Base-by-base conservation (phyloP, 768 basidiomycete genomes). In the Polyporus arcularius region DNA sequence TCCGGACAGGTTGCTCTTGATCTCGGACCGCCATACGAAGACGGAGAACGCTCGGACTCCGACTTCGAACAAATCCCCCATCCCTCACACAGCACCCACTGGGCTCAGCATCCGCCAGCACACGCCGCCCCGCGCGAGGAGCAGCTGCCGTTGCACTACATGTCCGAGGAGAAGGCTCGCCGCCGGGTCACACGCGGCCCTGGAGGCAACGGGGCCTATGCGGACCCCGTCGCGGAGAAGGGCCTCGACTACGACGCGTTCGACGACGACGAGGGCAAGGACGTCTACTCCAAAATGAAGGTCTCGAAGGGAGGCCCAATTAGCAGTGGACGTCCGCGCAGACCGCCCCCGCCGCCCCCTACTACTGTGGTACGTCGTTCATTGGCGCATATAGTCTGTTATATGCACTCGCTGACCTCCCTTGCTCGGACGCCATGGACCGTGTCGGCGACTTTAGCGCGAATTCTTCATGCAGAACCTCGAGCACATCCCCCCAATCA, bases 401-500 rank as follows among this genome's bases (percentile, higher is more conserved):
- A 26, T 26, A 26, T 26, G 21, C 46, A 26, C 46, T 48, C 46
- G 0, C 52, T 41, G 38, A 43, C 30, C 26, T 62, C 47, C 57
- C 60, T 46, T 38, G 54, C 39, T 41, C 21, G 43, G 35, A 35
- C 35, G 35, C 35, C 6, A 35, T 35, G 35, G 48, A 28, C 31
- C 35, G 15, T 41, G 12, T 21, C 41, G 11, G 26, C 31, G 8
- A 7, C 32, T 28, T 9, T 68, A 93, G 90, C 76, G 78, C 70
- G 91, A 94, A 73, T 90, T 92, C 73, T 69, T 92, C 52, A 74
- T 84, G 55, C 91, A 94, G 79, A 92, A 94, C 74, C 75, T 85
- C 54, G 90, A 93, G 65, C 85, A 89, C 71, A 72, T 94, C 63
- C 82, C 88, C 0, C 89, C 94, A 7, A 81, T 87, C 55, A 77